Base-by-base conservation (phyloP, 441 rosid species). In the Gossypium trilobum region DNA sequence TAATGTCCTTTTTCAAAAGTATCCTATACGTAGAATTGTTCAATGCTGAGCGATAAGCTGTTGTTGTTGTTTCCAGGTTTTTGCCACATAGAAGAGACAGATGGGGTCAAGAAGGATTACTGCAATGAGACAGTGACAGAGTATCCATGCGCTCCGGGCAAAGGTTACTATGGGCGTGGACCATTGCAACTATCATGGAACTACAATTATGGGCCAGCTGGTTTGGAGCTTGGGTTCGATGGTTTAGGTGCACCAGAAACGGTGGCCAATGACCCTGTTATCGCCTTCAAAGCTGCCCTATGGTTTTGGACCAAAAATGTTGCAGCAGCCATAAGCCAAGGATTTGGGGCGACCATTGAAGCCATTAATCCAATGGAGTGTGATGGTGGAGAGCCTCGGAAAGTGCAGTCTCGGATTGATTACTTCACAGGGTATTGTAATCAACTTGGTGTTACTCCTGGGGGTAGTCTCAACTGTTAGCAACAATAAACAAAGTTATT, bases 121-220 rank as follows among this genome's bases (percentile, higher is more conserved):
- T 90, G 93, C 16, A 64, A 84, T 56, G 68, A 75, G 72, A 20
- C 4, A 0, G 78, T 71, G 33, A 70, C 84, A 22, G 78, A 82
- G 0, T 88, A 74, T 51, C 95, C 95, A 10, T 91, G 95, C 79
- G 82, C 63, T 52, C 81, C 84, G 3, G 78, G 75, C 61, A 86
- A 87, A 63, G 81, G 71, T 0, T 87, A 89, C 75, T 86, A 84
- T 29, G 91, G 95, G 10, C 83, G 95, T 0, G 88, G 92, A 36
- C 90, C 95, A 3, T 75, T 89, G 72, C 95, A 89, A 58, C 78
- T 89, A 23, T 69, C 95, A 2, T 78, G 89, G 88, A 89, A 87
- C 83, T 87, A 74, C 84, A 89, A 89, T 78, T 87, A 87, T 59
- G 85, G 87, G 0, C 73, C 79, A 17, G 86, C 83, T 0, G 88